Conservation (phyloP, 805 yeast species). For the Hanseniaspora lachancei region DNA sequence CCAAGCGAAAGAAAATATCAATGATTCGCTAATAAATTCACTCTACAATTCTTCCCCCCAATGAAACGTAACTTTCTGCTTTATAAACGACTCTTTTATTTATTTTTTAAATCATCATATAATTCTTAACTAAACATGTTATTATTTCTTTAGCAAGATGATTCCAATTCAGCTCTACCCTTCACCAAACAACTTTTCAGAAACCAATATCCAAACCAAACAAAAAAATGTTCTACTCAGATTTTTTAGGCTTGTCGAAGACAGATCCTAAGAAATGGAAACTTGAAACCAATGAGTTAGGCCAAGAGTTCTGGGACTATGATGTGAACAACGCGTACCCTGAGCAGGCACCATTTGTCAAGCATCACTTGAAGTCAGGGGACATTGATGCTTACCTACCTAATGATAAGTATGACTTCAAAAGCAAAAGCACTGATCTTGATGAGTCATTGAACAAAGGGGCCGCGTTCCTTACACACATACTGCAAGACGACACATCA, state of each 20-base stretch:
- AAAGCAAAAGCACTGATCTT: slow-evolving; percentile 29
- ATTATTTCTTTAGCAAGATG: too few species aligned
- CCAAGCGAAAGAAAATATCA: too few species aligned
- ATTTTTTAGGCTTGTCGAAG: slow-evolving; percentile 46
- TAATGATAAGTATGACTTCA: slow-evolving; percentile 13
- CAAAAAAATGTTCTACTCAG: slow-evolving; percentile 39
- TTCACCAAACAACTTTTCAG: background rate
- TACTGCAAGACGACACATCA: slow-evolving; percentile 59
- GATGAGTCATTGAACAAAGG: slow-evolving; percentile 58
- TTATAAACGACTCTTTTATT: too few species aligned
- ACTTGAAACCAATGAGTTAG: slow-evolving; percentile 47
- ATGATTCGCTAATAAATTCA: too few species aligned
- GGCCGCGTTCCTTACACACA: slow-evolving; percentile 46
- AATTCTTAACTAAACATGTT: too few species aligned
- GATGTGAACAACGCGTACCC: slow-evolving; percentile 28
- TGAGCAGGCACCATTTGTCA: slow-evolving; percentile 43
- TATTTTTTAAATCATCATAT: too few species aligned
- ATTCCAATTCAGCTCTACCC: too few species aligned
- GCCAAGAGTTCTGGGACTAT: slow-evolving; percentile 75
- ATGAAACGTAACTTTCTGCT: too few species aligned
- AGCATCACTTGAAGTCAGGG: slow-evolving; percentile 39
- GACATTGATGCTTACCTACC: slow-evolving; percentile 31
- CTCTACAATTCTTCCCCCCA: too few species aligned
- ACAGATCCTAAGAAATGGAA: slow-evolving; percentile 73
- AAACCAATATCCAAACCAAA: background rate